Base-by-base conservation (phyloP, 1,284 basidiomycete genomes). In the Ganoderma boninense region DNA sequence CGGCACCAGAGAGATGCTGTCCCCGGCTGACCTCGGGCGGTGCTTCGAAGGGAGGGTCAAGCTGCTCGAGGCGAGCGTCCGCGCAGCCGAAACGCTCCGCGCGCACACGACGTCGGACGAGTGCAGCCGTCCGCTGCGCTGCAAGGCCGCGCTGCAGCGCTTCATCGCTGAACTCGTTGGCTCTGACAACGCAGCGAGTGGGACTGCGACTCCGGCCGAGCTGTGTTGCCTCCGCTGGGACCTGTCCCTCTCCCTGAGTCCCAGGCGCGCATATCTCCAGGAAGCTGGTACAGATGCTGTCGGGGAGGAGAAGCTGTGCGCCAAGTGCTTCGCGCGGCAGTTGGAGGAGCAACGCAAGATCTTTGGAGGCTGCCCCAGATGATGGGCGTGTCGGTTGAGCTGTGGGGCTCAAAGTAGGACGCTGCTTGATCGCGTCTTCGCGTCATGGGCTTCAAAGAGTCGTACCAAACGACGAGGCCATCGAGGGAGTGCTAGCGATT, bases 141-240 rank as follows among this genome's bases (percentile, higher is more conserved):
- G 63, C 49, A 35, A 56, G 49, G 16, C n/a, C 49, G 38, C 52
- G 10, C 35, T 64, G 63, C 66, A 70, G 49, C 72, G 65, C 11
- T 60, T 76, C 4, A 35, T 70, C 11, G 64, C 64, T 23, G 73
- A 75, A 56, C 69, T 76, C 14, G 71, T 26, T 4, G 63, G 38
- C 11, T 32, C 49, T 23, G 49, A 52, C n/a, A n/a, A 38, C 35
- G 13, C n/a, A 6, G 13, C 38, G 29, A 52, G n/a, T 18, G 29
- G 46, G 11, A 35, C 10, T n/a, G 38, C 29, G 2, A 23, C 11
- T 29, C 29, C 75, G 54, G 23, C 14, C 38, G 64, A 44, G 46
- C 56, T 69, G 68, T 57, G 62, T 40, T 64, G 57, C 46, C 54
- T 64, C 44, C 46, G 56, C 26, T 60, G 66, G 49, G 60, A 59